Conservation (phyloP, 768 basidiomycete species). For the Collybiopsis confluens region DNA sequence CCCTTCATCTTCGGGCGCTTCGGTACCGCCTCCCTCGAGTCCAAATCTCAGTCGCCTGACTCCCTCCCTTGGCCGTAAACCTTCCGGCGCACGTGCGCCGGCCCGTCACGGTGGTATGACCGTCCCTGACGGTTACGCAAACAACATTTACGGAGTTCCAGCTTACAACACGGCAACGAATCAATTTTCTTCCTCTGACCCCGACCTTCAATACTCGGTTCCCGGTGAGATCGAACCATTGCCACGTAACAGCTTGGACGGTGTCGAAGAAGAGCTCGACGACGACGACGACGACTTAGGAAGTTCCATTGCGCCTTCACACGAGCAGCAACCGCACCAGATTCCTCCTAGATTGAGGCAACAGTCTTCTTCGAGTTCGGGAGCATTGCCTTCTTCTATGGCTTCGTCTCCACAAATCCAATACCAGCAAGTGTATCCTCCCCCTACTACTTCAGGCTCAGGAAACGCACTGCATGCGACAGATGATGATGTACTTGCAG, state of each 20-base stretch:
- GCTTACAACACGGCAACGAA: not conserved
- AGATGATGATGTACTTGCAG: conserved; percentile 72
- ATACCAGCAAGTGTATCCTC: not conserved
- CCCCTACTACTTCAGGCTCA: not conserved
- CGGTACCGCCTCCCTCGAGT: not conserved
- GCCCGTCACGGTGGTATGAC: not conserved
- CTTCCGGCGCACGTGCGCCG: conserved; percentile 76
- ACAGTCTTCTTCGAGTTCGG: no score
- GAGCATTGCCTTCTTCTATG: no score
- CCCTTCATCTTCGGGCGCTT: not conserved
- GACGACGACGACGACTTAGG: conserved; percentile 12
- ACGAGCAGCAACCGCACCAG: no score
- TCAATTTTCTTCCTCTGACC: not conserved
- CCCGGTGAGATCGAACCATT: no score
- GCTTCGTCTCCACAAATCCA: not conserved
- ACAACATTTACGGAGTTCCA: no score
- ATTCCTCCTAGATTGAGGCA: no score
- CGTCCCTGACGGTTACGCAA: not conserved
- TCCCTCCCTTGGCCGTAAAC: conserved; percentile 59
- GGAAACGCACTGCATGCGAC: conserved; percentile 20
- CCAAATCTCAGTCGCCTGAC: conserved; percentile 19
- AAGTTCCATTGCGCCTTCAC: no score
- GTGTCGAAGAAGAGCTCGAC: conserved; percentile 11
- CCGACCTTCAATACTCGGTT: no score
- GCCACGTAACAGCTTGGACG: no score